phyloP scores from a whole-genome alignment of 441 rosid species.

The Macaranga tanarius region DNA sequence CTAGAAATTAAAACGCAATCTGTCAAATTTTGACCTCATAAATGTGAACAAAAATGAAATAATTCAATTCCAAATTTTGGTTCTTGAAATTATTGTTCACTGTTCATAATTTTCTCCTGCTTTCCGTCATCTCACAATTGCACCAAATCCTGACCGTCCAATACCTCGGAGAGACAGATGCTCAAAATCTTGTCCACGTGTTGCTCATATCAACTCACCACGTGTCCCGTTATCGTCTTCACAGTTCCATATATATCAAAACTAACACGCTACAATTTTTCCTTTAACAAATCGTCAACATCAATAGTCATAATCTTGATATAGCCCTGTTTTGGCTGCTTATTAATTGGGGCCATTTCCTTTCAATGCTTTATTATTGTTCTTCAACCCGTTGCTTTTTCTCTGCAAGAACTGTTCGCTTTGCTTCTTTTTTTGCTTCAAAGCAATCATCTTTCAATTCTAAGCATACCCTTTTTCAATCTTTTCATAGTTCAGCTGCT shows the following conservation, averaged over 20 bases:
- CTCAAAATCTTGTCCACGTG: not conserved
- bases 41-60: no score
- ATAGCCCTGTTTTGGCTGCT: no score
- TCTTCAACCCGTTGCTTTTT: slow-evolving; percentile 30
- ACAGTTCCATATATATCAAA: not conserved
- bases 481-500: slow-evolving; percentile 19
- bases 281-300: not conserved
- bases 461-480: slow-evolving; percentile 24
- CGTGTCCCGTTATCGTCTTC: slow-evolving; percentile 23
- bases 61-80: not conserved
- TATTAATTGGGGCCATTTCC: not conserved
- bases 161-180: not conserved
- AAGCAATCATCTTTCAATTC: slow-evolving; percentile 24
- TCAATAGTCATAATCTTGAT: not conserved
- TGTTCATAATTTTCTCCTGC: not conserved
- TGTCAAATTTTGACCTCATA: no score
- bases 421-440: slow-evolving; percentile 19
- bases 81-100: not conserved
- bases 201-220: not conserved
- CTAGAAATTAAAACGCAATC: no score
- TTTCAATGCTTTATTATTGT: slow-evolving; percentile 30
- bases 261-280: not conserved
- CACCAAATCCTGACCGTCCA: slow-evolving; percentile 15
- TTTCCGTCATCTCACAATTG: not conserved
- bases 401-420: slow-evolving; percentile 19